Evolutionary conservation across 2,329 filamentous ascomycete species (phyloP), one percentile per base, ranked within the genome.

Genomic region (Sporothrix protearum): DNA sequence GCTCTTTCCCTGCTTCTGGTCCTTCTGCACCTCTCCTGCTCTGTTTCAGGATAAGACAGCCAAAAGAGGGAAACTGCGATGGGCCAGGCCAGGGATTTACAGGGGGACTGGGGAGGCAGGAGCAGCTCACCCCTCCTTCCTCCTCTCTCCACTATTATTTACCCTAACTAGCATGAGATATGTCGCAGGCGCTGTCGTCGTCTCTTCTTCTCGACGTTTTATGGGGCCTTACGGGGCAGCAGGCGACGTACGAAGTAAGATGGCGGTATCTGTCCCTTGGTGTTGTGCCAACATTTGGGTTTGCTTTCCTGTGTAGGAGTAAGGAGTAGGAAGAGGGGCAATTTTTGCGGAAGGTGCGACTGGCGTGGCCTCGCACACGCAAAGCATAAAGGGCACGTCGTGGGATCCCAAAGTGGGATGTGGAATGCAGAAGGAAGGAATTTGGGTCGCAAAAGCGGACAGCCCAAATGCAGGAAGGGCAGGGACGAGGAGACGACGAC

Each of bases 41-140:
- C 45, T 71, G 74, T 75, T 75, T 75, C 74, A 75, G 73, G 67
- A 71, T 53, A 49, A 72, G 72, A 74, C 71, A 68, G 68, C 66
- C 69, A 71, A n/a, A 64, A 47, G 25, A 57, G 59, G 72, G 66
- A 71, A 69, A 68, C 73, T 39, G 61, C 73, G 68, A 74, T 71
- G 61, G 69, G 53, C 66, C 67, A 57, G 69, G 61, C 66, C 71
- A 55, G n/a, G 70, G 51, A 49, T 19, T 72, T 47, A 36, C 39
- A 49, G 39, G 68, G 53, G 53, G 28, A 14, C 8, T 25, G 51
- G 39, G 30, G n/a, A 66, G 61, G 61, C 39, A 66, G 61, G 39
- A 47, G 25, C 63, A 33, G 25, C 25, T 33, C 59, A 64, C 64
- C 72, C 69, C 69, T 66, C 72, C 69, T 49, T 70, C 42, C 39